Percentiles rank a stretch among this genome's conserved stretches.
Conservation (phyloP, 352 stramenopile genomes). For the Phytophthora agathidicida region DNA sequence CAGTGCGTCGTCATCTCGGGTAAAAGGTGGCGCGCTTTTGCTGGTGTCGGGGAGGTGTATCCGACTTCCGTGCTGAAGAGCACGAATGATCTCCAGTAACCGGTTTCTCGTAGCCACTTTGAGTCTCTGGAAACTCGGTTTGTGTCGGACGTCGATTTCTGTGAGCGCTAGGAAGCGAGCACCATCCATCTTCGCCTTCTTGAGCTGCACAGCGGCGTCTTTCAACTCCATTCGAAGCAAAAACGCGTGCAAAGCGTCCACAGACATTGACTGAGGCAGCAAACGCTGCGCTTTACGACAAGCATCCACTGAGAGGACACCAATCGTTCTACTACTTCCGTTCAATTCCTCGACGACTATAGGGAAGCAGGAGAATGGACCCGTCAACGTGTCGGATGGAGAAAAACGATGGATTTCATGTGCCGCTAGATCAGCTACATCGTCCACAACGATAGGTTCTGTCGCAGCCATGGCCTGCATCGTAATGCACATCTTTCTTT, state of each 20-base stretch:
- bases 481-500: constrained; percentile 25
- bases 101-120: constrained; percentile 63
- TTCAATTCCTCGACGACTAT: constrained; percentile 16
- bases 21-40: constrained; percentile 36
- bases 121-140: constrained; percentile 50
- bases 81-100: constrained; percentile 57
- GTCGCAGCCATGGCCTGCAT: constrained; percentile 39
- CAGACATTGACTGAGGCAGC: constrained; percentile 67
- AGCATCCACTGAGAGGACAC: constrained; percentile 62
- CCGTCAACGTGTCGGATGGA: constrained; percentile 23
- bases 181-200: constrained; percentile 46
- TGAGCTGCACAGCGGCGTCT: constrained; percentile 55
- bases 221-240: constrained; percentile 55
- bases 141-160: constrained; percentile 59
- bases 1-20: constrained; percentile 57
- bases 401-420: constrained; percentile 35
- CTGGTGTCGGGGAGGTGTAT: constrained; percentile 42
- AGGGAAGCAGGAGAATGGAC: constrained; percentile 64
- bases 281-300: constrained; percentile 55
- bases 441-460: constrained; percentile 39
- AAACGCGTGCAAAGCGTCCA: constrained; percentile 49
- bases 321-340: constrained; percentile 27
- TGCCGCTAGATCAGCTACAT: constrained; percentile 31
- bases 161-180: constrained; percentile 51
- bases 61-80: constrained; percentile 43